Evolutionary conservation across 495 filamentous ascomycete species (phyloP).

Genomic region (Margaritispora aquatica): DNA sequence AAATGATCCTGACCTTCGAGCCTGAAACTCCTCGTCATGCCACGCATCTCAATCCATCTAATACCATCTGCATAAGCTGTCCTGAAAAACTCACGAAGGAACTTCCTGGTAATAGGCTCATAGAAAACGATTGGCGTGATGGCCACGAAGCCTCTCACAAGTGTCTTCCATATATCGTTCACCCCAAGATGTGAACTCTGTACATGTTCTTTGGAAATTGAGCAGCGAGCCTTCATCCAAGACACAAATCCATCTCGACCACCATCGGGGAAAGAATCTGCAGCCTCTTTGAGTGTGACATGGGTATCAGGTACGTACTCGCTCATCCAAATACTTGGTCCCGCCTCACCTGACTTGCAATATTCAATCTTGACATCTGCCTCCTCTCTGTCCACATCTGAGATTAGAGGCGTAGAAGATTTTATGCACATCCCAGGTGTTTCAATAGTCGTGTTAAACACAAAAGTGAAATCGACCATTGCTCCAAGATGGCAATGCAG

Average conservation of each 20-base stretch:
- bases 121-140: slow-evolving; percentile 70
- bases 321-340: slow-evolving; percentile 51
- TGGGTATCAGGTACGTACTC: slow-evolving; percentile 48
- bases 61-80: slow-evolving; percentile 70
- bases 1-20: slow-evolving; percentile 48
- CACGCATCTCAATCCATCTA: slow-evolving; percentile 65
- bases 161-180: slow-evolving; percentile 72
- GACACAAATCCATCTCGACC: slow-evolving; percentile 61
- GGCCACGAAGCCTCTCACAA: slow-evolving; percentile 58
- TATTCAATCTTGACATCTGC: slow-evolving; percentile 1
- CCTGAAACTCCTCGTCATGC: slow-evolving; percentile 54
- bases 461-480: slow-evolving; percentile 77
- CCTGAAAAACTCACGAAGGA: slow-evolving; percentile 59
- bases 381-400: background rate
- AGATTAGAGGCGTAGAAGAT: slow-evolving; percentile 30
- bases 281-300: slow-evolving; percentile 55
- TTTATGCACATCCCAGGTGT: slow-evolving; percentile 70
- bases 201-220: slow-evolving; percentile 62
- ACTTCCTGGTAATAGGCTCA: slow-evolving; percentile 80
- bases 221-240: slow-evolving; percentile 69
- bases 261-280: slow-evolving; percentile 62
- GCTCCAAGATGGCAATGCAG: slow-evolving; percentile 83
- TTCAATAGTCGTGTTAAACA: slow-evolving; percentile 60
- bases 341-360: background rate
- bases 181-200: slow-evolving; percentile 71